Percentiles rank a stretch among this genome's conserved stretches.
phyloP scores from a whole-genome alignment of 2,329 filamentous ascomycete species.

The Colletotrichum scovillei region DNA sequence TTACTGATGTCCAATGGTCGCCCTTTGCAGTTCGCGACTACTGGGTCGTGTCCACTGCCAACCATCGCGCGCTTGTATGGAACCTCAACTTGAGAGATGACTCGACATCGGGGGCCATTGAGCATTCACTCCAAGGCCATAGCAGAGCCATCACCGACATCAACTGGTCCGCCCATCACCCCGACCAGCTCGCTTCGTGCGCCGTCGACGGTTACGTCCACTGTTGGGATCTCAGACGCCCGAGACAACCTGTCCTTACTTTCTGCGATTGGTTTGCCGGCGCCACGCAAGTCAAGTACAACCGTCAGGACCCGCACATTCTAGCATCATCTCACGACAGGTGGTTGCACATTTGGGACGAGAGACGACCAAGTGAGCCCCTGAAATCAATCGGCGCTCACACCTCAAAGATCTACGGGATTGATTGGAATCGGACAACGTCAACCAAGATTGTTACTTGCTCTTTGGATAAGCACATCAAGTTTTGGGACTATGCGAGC shows the following conservation, averaged over 20 bases:
- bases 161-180: constrained; percentile 94
- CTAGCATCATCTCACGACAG: constrained; percentile 92
- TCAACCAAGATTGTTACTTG: constrained; percentile 83
- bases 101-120: constrained; percentile 76
- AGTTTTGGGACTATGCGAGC: constrained; percentile 85
- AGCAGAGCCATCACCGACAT: constrained; percentile 93
- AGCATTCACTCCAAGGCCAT: constrained; percentile 86
- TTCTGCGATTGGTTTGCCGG: constrained; percentile 96
- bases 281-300: constrained; percentile 96
- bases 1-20: constrained; percentile 97
- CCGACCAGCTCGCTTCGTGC: constrained; percentile 89
- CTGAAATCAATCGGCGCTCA: constrained; percentile 89
- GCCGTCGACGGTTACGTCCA: constrained; percentile 94
- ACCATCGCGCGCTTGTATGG: constrained; percentile 94
- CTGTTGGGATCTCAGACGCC: constrained; percentile 87
- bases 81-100: constrained; percentile 86
- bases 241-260: constrained; percentile 78
- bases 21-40: constrained; percentile 90
- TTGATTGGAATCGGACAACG: constrained; percentile 91
- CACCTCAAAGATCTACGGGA: constrained; percentile 91
- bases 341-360: constrained; percentile 91
- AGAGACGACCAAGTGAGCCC: constrained; percentile 80
- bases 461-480: constrained; percentile 91
- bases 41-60: constrained; percentile 94
- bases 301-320: constrained; percentile 85